A percentile compares a stretch with the other conserved stretches of the same genome.
Conservation (phyloP, 2,329 filamentous ascomycete species). For the Fusarium sp. region DNA sequence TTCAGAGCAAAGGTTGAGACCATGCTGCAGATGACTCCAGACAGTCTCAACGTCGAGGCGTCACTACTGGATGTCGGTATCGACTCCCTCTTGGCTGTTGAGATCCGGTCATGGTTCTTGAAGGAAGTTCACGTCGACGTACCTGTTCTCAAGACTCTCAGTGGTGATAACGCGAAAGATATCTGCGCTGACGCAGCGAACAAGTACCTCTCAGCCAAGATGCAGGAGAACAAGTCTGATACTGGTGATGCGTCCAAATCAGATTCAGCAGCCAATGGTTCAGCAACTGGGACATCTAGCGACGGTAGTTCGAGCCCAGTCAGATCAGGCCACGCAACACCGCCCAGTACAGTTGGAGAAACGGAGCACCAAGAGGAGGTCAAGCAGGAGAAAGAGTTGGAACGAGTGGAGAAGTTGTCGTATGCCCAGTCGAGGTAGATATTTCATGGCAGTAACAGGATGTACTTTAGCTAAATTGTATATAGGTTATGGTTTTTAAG, state of each 20-base stretch:
- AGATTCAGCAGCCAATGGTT: not conserved
- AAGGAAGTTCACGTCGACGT: constrained; percentile 1
- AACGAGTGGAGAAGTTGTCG: not conserved
- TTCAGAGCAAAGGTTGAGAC: not conserved
- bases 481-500: constrained; percentile 6
- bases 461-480: not conserved
- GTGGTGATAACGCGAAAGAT: not conserved
- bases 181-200: not conserved
- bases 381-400: not conserved
- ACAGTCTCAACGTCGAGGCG: not conserved
- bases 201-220: not conserved
- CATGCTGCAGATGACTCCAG: not conserved
- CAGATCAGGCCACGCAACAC: not conserved
- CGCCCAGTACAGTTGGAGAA: not conserved
- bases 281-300: not conserved
- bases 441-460: too few species aligned
- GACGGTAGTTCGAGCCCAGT: not conserved
- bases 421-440: constrained; percentile 4
- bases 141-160: not conserved
- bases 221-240: not conserved
- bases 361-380: not conserved
- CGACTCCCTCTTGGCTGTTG: not conserved
- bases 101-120: constrained; percentile 5
- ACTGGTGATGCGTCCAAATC: not conserved
- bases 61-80: not conserved